These are phyloP conservation scores for Fraxinus sp. DNA, from an alignment of 305 asterid genomes.

Conservation along the genomic window DNA sequence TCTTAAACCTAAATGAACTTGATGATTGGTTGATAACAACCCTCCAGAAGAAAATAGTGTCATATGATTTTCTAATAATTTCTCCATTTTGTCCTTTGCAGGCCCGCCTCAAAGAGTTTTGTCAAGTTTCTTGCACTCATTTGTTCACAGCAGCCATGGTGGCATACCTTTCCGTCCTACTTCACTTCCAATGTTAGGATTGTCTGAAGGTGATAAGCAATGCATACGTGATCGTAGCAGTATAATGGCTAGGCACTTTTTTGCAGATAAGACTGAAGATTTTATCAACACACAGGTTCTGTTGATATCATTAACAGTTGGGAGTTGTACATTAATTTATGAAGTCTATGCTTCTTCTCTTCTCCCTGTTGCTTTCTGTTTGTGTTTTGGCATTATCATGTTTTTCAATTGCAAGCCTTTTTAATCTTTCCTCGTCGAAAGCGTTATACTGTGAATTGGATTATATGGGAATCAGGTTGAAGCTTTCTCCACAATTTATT, in stretches of 20 bases:
- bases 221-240: constrained; percentile 98
- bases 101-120: constrained; percentile 98
- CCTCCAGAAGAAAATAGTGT: background rate
- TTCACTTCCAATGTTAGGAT: constrained; percentile 83
- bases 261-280: constrained; percentile 91
- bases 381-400: background rate
- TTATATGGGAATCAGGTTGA: background rate
- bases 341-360: background rate
- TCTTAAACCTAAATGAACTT: background rate
- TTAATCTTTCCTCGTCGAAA: background rate
- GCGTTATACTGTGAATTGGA: background rate
- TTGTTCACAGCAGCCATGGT: constrained; percentile 78
- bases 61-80: constrained; percentile 22
- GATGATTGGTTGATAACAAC: background rate
- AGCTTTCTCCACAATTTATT: background rate
- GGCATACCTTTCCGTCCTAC: constrained; percentile 77
- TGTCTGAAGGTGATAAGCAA: constrained; percentile 91
- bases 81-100: constrained; percentile 28
- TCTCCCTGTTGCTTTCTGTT: background rate
- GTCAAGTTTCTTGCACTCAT: constrained; percentile 91
- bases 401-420: background rate
- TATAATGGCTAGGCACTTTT: constrained; percentile 96
- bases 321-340: constrained; percentile 7
- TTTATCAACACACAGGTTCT: constrained; percentile 85
- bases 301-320: constrained; percentile 27